These are phyloP conservation scores for Globisporangium barbulae DNA, from an alignment of 352 stramenopile species.

Conservation along the genomic window DNA sequence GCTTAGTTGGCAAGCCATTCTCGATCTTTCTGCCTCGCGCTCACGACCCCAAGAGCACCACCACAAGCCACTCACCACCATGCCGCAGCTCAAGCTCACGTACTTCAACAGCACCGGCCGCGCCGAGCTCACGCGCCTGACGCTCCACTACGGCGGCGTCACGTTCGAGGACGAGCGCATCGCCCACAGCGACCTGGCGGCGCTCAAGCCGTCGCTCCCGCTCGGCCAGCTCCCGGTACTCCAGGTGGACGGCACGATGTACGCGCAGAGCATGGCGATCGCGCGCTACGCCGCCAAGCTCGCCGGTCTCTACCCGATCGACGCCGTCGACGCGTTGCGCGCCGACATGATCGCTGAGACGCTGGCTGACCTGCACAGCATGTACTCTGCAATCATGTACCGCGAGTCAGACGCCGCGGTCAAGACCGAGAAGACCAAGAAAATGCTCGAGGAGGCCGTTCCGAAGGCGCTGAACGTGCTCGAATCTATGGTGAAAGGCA, in stretches of 20 bases:
- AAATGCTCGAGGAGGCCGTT: constrained; percentile 25
- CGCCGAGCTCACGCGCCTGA: constrained; percentile 60
- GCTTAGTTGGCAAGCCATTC: background rate
- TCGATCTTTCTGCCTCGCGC: background rate
- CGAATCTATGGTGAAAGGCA: constrained; percentile 26
- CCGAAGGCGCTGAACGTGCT: constrained; percentile 30
- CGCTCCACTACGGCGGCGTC: constrained; percentile 33
- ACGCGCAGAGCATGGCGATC: constrained; percentile 27
- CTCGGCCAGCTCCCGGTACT: constrained; percentile 27
- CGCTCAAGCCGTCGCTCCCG: constrained; percentile 24
- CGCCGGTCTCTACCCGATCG: constrained; percentile 26
- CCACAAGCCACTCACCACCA: background rate
- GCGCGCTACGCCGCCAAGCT: constrained; percentile 36
- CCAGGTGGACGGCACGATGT: constrained; percentile 24
- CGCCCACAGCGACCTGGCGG: constrained; percentile 1
- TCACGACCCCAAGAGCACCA: background rate
- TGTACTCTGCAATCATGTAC: constrained; percentile 1
- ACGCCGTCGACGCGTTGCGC: constrained; percentile 24
- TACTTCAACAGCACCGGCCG: constrained; percentile 63
- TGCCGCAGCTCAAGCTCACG: constrained; percentile 52
- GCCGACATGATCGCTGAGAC: constrained; percentile 23
- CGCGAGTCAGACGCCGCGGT: constrained; percentile 21
- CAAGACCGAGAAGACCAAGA: constrained; percentile 38
- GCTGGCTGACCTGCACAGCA: constrained; percentile 10
- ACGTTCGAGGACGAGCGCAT: constrained; percentile 27